Percentiles rank a stretch among this genome's conserved stretches.
These are phyloP conservation scores for Penicillium sp. DNA, from an alignment of 2,329 filamentous ascomycete species.

Conservation along the genomic window DNA sequence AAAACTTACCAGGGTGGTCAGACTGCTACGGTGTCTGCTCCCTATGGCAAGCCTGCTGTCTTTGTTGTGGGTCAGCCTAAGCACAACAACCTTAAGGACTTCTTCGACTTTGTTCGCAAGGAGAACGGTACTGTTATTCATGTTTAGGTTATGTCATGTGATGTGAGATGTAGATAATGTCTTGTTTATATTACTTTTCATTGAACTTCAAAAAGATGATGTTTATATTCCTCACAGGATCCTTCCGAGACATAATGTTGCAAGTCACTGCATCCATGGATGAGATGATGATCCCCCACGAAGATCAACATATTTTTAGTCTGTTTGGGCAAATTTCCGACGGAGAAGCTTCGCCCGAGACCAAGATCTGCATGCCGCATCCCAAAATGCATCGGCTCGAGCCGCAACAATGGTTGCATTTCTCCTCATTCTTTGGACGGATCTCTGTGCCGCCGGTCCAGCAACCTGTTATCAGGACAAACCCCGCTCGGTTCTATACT, in stretches of 20 bases:
- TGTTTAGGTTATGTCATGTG: conserved; percentile 1
- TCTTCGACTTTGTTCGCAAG: conserved; percentile 19
- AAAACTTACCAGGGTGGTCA: conserved; percentile 17
- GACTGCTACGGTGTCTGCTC: conserved; percentile 11
- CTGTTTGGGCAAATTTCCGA: conserved; percentile 8
- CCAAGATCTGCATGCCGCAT: background rate
- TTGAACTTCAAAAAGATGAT: background rate
- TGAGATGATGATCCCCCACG: background rate
- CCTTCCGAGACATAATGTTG: too few relatives aligned
- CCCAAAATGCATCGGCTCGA: background rate
- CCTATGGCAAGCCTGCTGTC: conserved; percentile 23
- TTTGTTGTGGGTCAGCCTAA: conserved; percentile 19
- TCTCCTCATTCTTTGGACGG: conserved; percentile 8
- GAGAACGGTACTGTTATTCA: conserved; percentile 18
- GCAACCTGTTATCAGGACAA: too few relatives aligned
- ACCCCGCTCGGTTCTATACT: background rate
- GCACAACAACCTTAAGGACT: conserved; percentile 16
- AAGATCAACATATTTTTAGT: background rate
- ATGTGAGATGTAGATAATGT: background rate
- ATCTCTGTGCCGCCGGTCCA: background rate
- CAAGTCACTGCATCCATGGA: too few relatives aligned
- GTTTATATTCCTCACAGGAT: background rate
- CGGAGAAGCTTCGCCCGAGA: background rate
- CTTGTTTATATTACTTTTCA: background rate
- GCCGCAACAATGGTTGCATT: conserved; percentile 13